Percentiles rank a stretch among this genome's conserved stretches.
phyloP scores from a whole-genome alignment of 306 rosid species.

The Medicago lupulina region DNA sequence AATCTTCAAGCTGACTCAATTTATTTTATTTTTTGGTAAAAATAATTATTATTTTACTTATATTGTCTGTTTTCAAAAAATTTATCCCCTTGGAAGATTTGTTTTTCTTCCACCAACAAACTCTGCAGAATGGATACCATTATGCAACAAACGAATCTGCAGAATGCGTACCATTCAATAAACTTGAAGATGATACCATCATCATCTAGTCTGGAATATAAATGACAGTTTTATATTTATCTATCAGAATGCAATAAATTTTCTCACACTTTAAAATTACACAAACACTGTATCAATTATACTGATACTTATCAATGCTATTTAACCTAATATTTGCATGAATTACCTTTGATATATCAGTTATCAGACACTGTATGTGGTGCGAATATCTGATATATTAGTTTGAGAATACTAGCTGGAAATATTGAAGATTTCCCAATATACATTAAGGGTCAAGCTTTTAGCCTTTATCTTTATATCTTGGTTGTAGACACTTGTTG shows the following conservation, averaged over 20 bases:
- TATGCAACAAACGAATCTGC: not conserved
- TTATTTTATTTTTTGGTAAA: no score
- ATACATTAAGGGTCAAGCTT: not conserved
- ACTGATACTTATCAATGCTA: constrained; percentile 5
- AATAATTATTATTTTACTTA: not conserved
- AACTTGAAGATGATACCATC: constrained; percentile 2
- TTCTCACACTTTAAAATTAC: constrained; percentile 16
- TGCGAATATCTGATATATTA: not conserved
- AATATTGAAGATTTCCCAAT: not conserved
- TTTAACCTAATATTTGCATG: constrained; percentile 26
- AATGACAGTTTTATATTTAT: no score
- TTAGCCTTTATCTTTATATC: not conserved
- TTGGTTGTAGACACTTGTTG: not conserved
- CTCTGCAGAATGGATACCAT: constrained; percentile 4
- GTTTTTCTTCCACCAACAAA: not conserved
- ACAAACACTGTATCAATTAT: not conserved
- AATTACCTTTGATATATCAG: constrained; percentile 11
- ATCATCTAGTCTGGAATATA: not conserved
- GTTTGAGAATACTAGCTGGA: not conserved
- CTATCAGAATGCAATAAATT: not conserved
- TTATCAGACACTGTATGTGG: not conserved
- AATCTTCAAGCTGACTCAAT: not conserved
- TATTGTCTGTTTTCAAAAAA: not conserved
- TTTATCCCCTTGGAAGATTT: not conserved
- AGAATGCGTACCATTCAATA: not conserved